Evolutionary conservation across 148 eudicot genomes (phyloP).

Genomic region (Cornus kousa): DNA sequence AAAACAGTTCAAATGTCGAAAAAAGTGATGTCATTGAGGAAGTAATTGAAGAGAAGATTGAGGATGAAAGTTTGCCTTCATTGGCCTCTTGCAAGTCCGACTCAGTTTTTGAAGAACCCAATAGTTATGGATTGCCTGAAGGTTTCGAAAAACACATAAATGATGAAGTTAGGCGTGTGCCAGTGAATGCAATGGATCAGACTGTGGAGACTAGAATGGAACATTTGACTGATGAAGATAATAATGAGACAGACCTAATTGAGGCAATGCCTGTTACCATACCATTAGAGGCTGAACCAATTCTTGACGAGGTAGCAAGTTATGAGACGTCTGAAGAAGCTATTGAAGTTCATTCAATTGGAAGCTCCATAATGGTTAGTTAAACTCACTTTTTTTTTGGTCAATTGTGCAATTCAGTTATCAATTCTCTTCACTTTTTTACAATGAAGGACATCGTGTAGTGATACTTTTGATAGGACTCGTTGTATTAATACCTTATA

Average conservation of each 20-base stretch:
- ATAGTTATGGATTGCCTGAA: conserved; percentile 11
- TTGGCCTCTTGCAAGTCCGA: too few species aligned
- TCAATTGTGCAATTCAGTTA: neutral
- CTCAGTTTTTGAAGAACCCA: conserved; percentile 13
- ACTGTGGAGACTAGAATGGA: conserved; percentile 1
- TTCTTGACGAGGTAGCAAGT: conserved; percentile 30
- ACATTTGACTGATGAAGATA: conserved; percentile 11
- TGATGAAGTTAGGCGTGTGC: conserved; percentile 1
- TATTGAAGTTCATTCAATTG: conserved; percentile 13
- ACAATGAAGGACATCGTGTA: neutral
- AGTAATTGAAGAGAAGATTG: conserved; percentile 14
- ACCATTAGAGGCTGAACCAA: conserved; percentile 31
- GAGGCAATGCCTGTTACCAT: conserved; percentile 21
- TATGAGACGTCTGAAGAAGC: conserved; percentile 15
- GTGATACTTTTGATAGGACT: neutral
- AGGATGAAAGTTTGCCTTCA: conserved; percentile 6
- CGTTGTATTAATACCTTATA: neutral
- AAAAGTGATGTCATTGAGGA: conserved; percentile 4
- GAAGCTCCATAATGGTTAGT: conserved; percentile 30
- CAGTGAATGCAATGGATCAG: conserved; percentile 4
- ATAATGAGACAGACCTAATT: conserved; percentile 16
- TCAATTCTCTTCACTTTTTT: neutral
- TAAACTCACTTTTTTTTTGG: neutral
- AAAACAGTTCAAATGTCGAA: conserved; percentile 3
- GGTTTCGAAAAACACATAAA: neutral